Evolutionary conservation across 805 yeast genomes (phyloP).

Genomic region (Kuraishia floccosa): DNA sequence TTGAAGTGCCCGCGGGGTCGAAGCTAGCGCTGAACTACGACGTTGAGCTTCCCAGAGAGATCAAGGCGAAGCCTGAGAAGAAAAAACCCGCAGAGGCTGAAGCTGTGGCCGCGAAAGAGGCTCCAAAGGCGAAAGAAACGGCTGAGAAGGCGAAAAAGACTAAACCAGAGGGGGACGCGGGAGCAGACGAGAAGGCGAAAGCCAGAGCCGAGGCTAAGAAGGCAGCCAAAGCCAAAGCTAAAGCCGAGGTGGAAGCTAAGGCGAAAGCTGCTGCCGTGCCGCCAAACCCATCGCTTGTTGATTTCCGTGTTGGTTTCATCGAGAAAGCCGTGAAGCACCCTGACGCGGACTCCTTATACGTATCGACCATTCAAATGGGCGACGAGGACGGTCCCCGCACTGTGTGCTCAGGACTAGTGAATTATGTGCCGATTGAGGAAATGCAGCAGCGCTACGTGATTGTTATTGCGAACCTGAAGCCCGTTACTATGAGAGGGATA

Average conservation of each 20-base stretch:
- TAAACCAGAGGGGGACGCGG: conserved; percentile 14
- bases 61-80: conserved; percentile 20
- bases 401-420: conserved; percentile 93
- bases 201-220: conserved; percentile 27
- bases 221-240: conserved; percentile 43
- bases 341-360: conserved; percentile 93
- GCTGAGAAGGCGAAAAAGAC: conserved; percentile 4
- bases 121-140: conserved; percentile 12
- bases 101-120: conserved; percentile 9
- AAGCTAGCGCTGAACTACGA: conserved; percentile 46
- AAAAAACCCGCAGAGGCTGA: conserved; percentile 12
- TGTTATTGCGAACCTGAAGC: conserved; percentile 91
- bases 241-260: conserved; percentile 38
- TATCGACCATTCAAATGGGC: conserved; percentile 93
- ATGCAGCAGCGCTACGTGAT: conserved; percentile 92
- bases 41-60: conserved; percentile 52
- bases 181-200: conserved; percentile 13
- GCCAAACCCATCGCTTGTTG: conserved; percentile 77
- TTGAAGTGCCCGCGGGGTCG: conserved; percentile 38
- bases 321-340: conserved; percentile 97
- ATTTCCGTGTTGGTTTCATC: conserved; percentile 91
- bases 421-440: conserved; percentile 79
- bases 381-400: conserved; percentile 97
- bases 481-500: conserved; percentile 96
- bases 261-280: conserved; percentile 46